These are phyloP conservation scores for Taphrina sp. DNA, from an alignment of 1,139 yeast genomes.

Conservation along the genomic window DNA sequence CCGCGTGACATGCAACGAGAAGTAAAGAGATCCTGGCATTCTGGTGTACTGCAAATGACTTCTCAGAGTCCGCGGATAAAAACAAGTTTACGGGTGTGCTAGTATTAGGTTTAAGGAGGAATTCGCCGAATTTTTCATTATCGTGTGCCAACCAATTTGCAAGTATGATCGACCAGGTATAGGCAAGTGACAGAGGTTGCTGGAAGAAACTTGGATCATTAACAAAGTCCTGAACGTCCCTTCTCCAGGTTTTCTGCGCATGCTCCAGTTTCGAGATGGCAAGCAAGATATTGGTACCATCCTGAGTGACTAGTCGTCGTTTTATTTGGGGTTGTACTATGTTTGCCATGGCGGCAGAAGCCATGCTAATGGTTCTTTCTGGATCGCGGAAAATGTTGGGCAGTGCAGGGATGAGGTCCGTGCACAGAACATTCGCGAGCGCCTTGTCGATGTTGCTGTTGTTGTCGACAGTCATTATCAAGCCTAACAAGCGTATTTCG, in stretches of 20 bases:
- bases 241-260: constrained; percentile 13
- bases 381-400: constrained; percentile 2
- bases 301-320: background rate
- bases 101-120: constrained; percentile 5
- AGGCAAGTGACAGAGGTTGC: background rate
- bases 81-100: constrained; percentile 19
- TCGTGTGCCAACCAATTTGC: constrained; percentile 1
- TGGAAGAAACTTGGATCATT: constrained; percentile 7
- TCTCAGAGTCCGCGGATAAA: constrained; percentile 5
- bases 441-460: background rate
- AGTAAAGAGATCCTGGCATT: constrained; percentile 1
- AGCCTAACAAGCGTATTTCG: background rate
- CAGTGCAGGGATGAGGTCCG: background rate
- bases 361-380: background rate
- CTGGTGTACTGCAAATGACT: background rate
- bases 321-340: constrained; percentile 12
- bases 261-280: background rate
- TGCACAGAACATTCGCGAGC: background rate
- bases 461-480: background rate
- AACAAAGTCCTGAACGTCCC: constrained; percentile 9
- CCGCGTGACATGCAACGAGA: constrained; percentile 2
- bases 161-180: constrained; percentile 1
- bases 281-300: background rate
- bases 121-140: constrained; percentile 8
- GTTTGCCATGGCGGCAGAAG: constrained; percentile 3